A percentile compares a stretch with the other conserved stretches of the same genome.
Conservation (phyloP, 164 flowering plant species). For the Platanus orientalis region DNA sequence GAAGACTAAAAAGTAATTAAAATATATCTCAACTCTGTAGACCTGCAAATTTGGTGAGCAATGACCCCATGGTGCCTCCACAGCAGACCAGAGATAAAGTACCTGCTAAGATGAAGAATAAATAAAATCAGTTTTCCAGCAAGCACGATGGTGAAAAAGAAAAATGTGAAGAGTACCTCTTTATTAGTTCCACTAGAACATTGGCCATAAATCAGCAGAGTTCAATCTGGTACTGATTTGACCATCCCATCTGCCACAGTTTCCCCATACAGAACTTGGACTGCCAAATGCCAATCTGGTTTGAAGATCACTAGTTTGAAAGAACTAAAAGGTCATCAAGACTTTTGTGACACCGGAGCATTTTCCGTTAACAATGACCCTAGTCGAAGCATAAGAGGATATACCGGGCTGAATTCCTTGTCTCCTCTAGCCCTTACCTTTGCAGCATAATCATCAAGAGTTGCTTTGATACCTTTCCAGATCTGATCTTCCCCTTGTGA, state of each 20-base stretch:
- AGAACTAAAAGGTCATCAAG: neutral
- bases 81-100: too few species aligned
- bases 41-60: too few species aligned
- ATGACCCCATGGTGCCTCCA: too few species aligned
- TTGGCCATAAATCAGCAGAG: too few species aligned
- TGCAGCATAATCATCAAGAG: constrained; percentile 91
- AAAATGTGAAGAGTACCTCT: too few species aligned
- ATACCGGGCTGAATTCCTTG: constrained; percentile 89
- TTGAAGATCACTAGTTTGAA: neutral
- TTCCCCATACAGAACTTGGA: neutral
- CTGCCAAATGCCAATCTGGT: neutral
- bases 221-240: neutral
- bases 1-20: too few species aligned
- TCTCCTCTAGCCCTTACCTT: constrained; percentile 82
- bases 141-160: too few species aligned
- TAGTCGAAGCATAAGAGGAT: constrained; percentile 76
- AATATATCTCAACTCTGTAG: too few species aligned
- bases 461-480: constrained; percentile 95
- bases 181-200: too few species aligned
- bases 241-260: neutral
- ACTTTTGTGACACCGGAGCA: constrained; percentile 18
- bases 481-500: constrained; percentile 91
- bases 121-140: too few species aligned
- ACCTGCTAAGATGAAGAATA: too few species aligned
- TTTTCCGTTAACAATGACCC: constrained; percentile 70